These are phyloP conservation scores for Plasmodium vivax DNA, from an alignment of 169 alveolate species.

Conservation along the genomic window DNA sequence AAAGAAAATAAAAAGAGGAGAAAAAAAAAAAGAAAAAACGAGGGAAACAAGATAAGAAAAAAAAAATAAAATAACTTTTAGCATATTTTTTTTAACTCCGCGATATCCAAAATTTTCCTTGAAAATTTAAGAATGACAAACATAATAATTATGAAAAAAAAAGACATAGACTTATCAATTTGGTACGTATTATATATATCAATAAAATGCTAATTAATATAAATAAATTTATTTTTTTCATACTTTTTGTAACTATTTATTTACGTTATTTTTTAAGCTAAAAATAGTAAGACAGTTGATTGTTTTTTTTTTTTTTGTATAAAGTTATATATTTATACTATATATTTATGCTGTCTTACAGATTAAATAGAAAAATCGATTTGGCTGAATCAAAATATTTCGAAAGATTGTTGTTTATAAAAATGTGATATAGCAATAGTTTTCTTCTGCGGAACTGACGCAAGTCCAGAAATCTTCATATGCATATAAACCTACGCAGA, in stretches of 20 bases:
- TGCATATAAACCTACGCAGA: neutral
- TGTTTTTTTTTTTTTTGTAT: neutral
- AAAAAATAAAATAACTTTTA: neutral
- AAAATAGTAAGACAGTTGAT: neutral
- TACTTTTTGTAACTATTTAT: neutral
- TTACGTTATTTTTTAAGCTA: neutral
- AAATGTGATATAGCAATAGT: neutral
- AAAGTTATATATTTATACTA: neutral
- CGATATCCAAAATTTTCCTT: neutral
- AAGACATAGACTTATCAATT: neutral
- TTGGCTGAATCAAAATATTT: neutral
- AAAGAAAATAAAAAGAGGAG: neutral
- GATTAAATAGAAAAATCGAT: neutral
- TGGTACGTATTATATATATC: neutral
- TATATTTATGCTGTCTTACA: neutral
- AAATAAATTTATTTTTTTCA: neutral
- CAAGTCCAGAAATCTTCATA: neutral
- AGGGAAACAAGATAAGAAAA: neutral
- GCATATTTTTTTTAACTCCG: neutral
- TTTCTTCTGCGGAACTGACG: neutral
- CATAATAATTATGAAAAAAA: neutral
- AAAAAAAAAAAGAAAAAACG: neutral
- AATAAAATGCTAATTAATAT: neutral
- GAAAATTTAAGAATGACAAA: neutral
- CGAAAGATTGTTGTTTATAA: neutral